Conservation (phyloP, 352 stramenopile genomes). For the Pythium coloratum region DNA sequence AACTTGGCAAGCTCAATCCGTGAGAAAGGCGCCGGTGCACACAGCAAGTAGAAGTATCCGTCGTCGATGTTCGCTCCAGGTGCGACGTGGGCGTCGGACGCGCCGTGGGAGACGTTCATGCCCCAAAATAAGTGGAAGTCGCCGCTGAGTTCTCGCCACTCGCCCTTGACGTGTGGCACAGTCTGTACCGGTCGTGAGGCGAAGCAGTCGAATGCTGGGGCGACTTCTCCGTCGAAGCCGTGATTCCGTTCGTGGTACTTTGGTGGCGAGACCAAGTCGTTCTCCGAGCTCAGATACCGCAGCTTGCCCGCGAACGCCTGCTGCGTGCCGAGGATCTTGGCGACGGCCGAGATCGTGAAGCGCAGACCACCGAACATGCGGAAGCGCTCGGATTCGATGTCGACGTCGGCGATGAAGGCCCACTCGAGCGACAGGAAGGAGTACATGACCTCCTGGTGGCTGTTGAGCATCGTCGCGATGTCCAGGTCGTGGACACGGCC, state of each 20-base stretch:
- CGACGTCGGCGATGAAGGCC: conserved; percentile 64
- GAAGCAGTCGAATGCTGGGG: conserved; percentile 29
- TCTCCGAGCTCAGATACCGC: conserved; percentile 30
- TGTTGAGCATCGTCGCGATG: conserved; percentile 51
- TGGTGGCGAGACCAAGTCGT: conserved; percentile 17
- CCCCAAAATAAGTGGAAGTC: conserved; percentile 47
- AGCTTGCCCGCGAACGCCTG: conserved; percentile 27
- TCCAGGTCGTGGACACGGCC: conserved; percentile 64
- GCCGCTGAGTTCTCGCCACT: conserved; percentile 34
- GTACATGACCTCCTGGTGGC: conserved; percentile 53
- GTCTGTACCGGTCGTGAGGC: conserved; percentile 22
- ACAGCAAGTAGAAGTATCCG: conserved; percentile 35
- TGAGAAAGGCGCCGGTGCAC: conserved; percentile 21
- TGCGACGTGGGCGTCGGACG: conserved; percentile 30
- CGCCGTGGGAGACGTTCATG: conserved; percentile 38
- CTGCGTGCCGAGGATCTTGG: conserved; percentile 34
- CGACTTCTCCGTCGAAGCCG: conserved; percentile 28
- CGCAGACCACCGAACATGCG: conserved; percentile 44
- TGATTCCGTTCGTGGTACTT: conserved; percentile 33
- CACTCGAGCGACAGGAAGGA: conserved; percentile 87
- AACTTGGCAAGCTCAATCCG: conserved; percentile 29
- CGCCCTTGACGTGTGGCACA: conserved; percentile 22
- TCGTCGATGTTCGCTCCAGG: conserved; percentile 36
- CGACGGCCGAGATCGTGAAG: conserved; percentile 43
- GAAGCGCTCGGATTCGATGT: conserved; percentile 50